phyloP scores from a whole-genome alignment of 495 filamentous ascomycete species.

The Lentithecium fluviatile region DNA sequence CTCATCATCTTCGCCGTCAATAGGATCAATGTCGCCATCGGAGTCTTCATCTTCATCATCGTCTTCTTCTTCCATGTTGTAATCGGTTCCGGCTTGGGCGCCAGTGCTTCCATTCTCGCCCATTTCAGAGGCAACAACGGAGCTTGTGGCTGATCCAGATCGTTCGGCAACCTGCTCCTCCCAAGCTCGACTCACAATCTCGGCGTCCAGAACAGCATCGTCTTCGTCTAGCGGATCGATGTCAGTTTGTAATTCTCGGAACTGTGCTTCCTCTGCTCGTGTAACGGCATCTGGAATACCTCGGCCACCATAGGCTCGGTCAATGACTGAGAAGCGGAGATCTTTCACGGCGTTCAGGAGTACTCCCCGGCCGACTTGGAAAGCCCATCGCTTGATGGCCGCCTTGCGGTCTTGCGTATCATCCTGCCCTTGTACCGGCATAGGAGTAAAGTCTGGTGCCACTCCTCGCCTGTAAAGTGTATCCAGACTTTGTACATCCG shows the following conservation, averaged over 20 bases:
- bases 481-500: no score
- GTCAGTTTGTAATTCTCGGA: conserved; percentile 29
- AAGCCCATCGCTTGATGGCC: conserved; percentile 58
- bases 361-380: conserved; percentile 61
- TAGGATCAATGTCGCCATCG: conserved; percentile 39
- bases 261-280: conserved; percentile 33
- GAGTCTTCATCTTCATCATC: conserved; percentile 30
- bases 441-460: no score
- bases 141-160: background rate
- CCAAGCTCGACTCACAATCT: conserved; percentile 24
- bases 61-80: conserved; percentile 12
- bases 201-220: conserved; percentile 24
- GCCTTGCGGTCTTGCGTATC: conserved; percentile 39
- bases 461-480: no score
- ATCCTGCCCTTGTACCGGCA: no score
- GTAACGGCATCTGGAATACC: conserved; percentile 41
- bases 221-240: conserved; percentile 31
- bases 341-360: conserved; percentile 60
- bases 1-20: conserved; percentile 39
- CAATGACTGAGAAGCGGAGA: conserved; percentile 59
- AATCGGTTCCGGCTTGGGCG: background rate
- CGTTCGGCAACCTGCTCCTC: conserved; percentile 19
- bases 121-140: no score
- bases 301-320: conserved; percentile 63
- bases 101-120: no score